phyloP scores from a whole-genome alignment of 176 grass and related monocot genomes.

The Calamus simplicifolius region DNA sequence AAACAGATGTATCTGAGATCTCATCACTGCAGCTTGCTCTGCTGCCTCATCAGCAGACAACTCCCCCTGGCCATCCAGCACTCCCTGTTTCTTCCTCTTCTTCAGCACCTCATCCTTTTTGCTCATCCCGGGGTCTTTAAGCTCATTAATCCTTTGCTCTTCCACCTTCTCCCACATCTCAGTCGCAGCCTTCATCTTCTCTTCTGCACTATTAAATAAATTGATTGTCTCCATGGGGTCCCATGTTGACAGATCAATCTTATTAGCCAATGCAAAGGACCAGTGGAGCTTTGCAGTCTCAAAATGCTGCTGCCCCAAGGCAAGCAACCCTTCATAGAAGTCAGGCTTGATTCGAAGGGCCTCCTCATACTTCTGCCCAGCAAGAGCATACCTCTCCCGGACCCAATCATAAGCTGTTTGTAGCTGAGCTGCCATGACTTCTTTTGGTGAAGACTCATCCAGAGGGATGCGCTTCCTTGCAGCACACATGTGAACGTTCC shows the following conservation, averaged over 20 bases:
- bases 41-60: constrained; percentile 64
- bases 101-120: constrained; percentile 57
- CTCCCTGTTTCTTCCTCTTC: constrained; percentile 55
- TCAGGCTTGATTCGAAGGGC: constrained; percentile 79
- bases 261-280: constrained; percentile 83
- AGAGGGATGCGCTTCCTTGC: constrained; percentile 87
- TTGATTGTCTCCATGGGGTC: constrained; percentile 69
- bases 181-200: constrained; percentile 79
- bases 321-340: constrained; percentile 98
- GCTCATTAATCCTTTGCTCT: constrained; percentile 61
- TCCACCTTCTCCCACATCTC: constrained; percentile 98
- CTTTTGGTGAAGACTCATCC: constrained; percentile 70
- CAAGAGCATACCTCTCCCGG: constrained; percentile 60
- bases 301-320: constrained; percentile 92
- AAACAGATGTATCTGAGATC: constrained; percentile 94
- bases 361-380: constrained; percentile 66
- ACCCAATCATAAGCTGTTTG: constrained; percentile 83
- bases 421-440: constrained; percentile 60
- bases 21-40: constrained; percentile 76
- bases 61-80: constrained; percentile 46
- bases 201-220: constrained; percentile 71
- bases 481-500: constrained; percentile 95
- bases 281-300: constrained; percentile 94
- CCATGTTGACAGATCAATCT: constrained; percentile 67
- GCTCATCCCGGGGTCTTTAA: constrained; percentile 40